Evolutionary conservation across 345 rosid genomes (phyloP).

Genomic region (Odontarrhena argentea): DNA sequence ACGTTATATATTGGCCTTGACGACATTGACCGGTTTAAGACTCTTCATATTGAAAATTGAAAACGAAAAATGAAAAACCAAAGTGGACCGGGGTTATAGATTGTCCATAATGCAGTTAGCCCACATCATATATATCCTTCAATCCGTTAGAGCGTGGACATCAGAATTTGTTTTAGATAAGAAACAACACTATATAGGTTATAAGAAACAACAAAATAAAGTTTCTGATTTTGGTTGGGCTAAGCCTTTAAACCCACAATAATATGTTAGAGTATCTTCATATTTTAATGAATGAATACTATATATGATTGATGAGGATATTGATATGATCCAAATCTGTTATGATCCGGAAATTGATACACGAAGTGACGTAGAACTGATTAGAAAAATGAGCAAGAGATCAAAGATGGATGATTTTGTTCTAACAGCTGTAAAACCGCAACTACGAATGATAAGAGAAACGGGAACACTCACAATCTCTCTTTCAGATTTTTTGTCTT

Average conservation of each 20-base stretch:
- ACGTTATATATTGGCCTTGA: too few relatives aligned
- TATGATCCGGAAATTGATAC: conserved; percentile 27
- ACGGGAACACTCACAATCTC: conserved; percentile 34
- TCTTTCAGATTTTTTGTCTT: conserved; percentile 17
- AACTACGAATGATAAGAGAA: conserved; percentile 14
- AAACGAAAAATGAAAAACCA: too few relatives aligned
- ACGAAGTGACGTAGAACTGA: conserved; percentile 24
- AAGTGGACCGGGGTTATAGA: neutral
- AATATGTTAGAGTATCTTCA: neutral
- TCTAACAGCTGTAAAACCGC: conserved; percentile 36
- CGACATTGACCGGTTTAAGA: too few relatives aligned
- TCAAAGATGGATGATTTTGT: conserved; percentile 34
- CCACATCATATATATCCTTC: neutral
- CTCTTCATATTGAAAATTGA: too few relatives aligned
- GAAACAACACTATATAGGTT: too few relatives aligned
- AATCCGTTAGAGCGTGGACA: conserved; percentile 1
- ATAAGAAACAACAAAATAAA: conserved; percentile 8
- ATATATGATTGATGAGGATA: neutral
- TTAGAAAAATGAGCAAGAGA: conserved; percentile 31
- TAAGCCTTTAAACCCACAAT: conserved; percentile 10
- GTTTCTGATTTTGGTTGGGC: conserved; percentile 18
- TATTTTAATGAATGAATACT: neutral
- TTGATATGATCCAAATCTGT: conserved; percentile 28
- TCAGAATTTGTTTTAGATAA: too few relatives aligned
- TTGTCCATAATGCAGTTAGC: conserved; percentile 18